Conservation (phyloP, 495 filamentous ascomycete genomes). For the Penicillium paxilli region DNA sequence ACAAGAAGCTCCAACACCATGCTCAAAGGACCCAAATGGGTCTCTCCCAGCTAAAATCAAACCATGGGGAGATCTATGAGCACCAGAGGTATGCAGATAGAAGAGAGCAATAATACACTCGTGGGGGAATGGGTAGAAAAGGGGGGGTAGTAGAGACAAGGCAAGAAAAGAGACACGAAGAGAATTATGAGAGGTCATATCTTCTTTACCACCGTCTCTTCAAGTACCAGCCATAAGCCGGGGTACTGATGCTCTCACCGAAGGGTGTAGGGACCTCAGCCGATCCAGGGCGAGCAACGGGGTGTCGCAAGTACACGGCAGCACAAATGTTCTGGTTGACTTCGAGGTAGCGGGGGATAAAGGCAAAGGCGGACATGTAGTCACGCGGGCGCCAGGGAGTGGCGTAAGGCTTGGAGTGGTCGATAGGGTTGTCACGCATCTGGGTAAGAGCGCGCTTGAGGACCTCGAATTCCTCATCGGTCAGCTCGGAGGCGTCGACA, state of each 20-base stretch:
- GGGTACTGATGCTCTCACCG: slow-evolving; percentile 56
- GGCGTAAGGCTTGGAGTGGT: slow-evolving; percentile 77
- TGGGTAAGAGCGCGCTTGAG: slow-evolving; percentile 51
- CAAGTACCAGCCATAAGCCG: slow-evolving; percentile 94
- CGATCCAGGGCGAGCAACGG: slow-evolving; percentile 83
- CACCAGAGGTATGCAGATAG: slow-evolving; percentile 31
- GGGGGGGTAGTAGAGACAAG: slow-evolving; percentile 17
- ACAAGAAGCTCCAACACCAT: slow-evolving; percentile 30
- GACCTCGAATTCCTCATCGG: slow-evolving; percentile 39
- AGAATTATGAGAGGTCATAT: slow-evolving; percentile 2
- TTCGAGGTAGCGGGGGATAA: slow-evolving; percentile 93
- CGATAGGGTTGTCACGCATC: slow-evolving; percentile 70
- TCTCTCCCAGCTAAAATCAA: slow-evolving; percentile 3
- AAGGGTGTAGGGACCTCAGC: slow-evolving; percentile 93
- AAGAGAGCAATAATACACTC: slow-evolving; percentile 43
- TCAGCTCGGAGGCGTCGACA: slow-evolving; percentile 41
- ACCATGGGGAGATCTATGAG: slow-evolving; percentile 11
- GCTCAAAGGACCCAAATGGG: slow-evolving; percentile 26
- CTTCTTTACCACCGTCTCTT: slow-evolving; percentile 64
- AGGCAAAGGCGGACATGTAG: slow-evolving; percentile 89
- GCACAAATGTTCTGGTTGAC: slow-evolving; percentile 96
- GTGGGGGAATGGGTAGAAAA: slow-evolving; percentile 16
- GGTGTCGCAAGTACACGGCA: slow-evolving; percentile 93
- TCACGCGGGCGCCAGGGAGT: slow-evolving; percentile 89
- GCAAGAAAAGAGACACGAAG: slow-evolving; percentile 11